phyloP scores from a whole-genome alignment of 2,329 filamentous ascomycete species.

The Plenodomus biglobosus region DNA sequence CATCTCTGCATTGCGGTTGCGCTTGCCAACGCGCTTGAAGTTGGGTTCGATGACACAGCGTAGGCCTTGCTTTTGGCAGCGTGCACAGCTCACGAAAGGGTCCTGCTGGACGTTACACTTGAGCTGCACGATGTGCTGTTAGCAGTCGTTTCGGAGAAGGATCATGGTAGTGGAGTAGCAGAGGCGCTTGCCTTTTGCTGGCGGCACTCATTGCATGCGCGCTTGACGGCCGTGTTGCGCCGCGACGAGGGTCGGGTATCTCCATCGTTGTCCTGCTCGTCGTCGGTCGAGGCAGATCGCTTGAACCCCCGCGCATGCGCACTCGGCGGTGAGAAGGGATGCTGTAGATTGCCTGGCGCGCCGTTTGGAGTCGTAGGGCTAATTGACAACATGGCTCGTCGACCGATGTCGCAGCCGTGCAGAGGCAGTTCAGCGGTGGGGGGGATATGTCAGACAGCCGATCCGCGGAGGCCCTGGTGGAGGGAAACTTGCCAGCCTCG shows the following conservation, averaged over 20 bases:
- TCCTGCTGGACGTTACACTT: slow-evolving; percentile 83
- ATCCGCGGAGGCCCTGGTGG: slow-evolving; percentile 1
- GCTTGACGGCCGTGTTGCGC: slow-evolving; percentile 55
- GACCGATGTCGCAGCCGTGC: slow-evolving; percentile 20
- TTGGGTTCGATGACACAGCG: slow-evolving; percentile 85
- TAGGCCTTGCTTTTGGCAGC: slow-evolving; percentile 77
- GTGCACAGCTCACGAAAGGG: slow-evolving; percentile 73
- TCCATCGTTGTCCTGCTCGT: slow-evolving; percentile 37
- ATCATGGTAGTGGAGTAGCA: too few relatives aligned
- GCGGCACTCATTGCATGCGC: slow-evolving; percentile 81
- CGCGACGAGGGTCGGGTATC: slow-evolving; percentile 28
- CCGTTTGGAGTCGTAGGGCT: slow-evolving; percentile 36
- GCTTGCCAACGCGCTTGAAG: slow-evolving; percentile 82
- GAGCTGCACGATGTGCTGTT: slow-evolving; percentile 54
- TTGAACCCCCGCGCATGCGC: slow-evolving; percentile 39
- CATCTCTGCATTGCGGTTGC: slow-evolving; percentile 83
- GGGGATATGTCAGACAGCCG: neutral
- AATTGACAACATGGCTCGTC: slow-evolving; percentile 21
- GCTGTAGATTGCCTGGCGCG: slow-evolving; percentile 21
- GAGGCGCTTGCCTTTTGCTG: slow-evolving; percentile 73
- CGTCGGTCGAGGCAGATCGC: slow-evolving; percentile 42
- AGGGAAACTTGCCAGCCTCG: neutral
- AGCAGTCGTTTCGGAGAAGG: slow-evolving; percentile 12
- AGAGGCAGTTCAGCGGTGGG: neutral
- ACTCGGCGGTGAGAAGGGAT: slow-evolving; percentile 32